A percentile compares a stretch with the other conserved stretches of the same genome.
Conservation (phyloP, 352 stramenopile genomes). For the Phytophthora colocasiae region DNA sequence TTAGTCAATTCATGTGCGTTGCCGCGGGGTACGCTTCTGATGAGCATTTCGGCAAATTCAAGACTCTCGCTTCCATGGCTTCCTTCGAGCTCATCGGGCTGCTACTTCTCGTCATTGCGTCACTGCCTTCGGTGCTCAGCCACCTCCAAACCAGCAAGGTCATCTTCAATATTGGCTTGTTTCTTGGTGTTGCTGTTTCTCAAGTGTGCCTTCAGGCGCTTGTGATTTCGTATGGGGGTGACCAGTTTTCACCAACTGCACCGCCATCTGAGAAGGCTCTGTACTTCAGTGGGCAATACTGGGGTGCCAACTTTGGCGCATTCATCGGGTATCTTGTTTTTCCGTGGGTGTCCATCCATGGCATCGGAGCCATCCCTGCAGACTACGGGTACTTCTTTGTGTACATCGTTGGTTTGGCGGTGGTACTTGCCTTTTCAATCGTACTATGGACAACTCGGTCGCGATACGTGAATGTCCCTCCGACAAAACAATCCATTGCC, state of each 20-base stretch:
- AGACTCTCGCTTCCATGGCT: constrained; percentile 25
- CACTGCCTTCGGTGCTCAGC: constrained; percentile 43
- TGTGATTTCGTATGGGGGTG: constrained; percentile 63
- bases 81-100: constrained; percentile 52
- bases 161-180: constrained; percentile 65
- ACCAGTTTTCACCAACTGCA: constrained; percentile 61
- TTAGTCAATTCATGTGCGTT: constrained; percentile 65
- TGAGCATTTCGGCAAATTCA: constrained; percentile 56
- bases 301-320: constrained; percentile 75
- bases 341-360: constrained; percentile 77
- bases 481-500: constrained; percentile 44
- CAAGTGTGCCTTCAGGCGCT: constrained; percentile 60
- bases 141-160: constrained; percentile 31
- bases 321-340: constrained; percentile 79
- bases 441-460: constrained; percentile 42
- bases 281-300: constrained; percentile 90
- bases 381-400: constrained; percentile 51
- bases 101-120: constrained; percentile 50
- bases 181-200: constrained; percentile 52
- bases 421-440: constrained; percentile 46
- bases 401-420: constrained; percentile 57
- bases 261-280: constrained; percentile 50
- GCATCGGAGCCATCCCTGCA: constrained; percentile 53
- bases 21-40: constrained; percentile 65
- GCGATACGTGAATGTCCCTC: constrained; percentile 58